phyloP scores from a whole-genome alignment of 2,329 filamentous ascomycete genomes.

The Cladophialophora immunda region DNA sequence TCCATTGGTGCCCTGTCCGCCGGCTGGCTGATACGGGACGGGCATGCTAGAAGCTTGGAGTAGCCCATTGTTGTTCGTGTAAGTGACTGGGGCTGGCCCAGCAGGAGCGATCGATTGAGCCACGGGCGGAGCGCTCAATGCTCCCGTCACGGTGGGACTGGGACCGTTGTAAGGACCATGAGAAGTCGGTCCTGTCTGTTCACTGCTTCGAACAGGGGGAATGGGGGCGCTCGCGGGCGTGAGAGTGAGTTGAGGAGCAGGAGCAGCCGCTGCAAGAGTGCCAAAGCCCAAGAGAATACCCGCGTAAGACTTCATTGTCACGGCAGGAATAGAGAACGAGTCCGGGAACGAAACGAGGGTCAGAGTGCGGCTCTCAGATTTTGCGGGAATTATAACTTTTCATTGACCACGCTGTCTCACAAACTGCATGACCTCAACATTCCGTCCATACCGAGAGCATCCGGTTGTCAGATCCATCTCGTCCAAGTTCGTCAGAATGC shows the following conservation, averaged over 20 bases:
- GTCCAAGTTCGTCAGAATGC: not conserved
- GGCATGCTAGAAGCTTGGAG: conserved; percentile 71
- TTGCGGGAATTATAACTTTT: conserved; percentile 3
- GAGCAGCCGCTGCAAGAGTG: conserved; percentile 34
- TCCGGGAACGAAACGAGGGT: not conserved
- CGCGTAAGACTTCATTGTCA: conserved; percentile 34
- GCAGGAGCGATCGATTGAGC: conserved; percentile 66
- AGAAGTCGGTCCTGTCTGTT: conserved; percentile 65
- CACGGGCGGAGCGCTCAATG: conserved; percentile 66
- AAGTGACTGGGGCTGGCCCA: conserved; percentile 68
- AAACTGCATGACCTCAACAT: conserved; percentile 14
- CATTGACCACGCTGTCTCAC: not conserved
- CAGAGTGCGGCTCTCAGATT: not conserved
- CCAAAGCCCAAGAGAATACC: conserved; percentile 31
- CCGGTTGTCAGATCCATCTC: conserved; percentile 8
- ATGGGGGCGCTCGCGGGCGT: conserved; percentile 32
- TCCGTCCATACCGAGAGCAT: conserved; percentile 6
- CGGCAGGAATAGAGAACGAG: not conserved
- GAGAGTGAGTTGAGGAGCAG: conserved; percentile 37
- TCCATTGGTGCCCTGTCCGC: conserved; percentile 81
- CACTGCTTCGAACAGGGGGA: conserved; percentile 56
- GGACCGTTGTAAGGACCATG: conserved; percentile 73
- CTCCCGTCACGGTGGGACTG: conserved; percentile 73
- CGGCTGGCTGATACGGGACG: conserved; percentile 74
- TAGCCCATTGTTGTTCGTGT: conserved; percentile 74